Conservation (phyloP, 306 rosid species). For the Malus orientalis region DNA sequence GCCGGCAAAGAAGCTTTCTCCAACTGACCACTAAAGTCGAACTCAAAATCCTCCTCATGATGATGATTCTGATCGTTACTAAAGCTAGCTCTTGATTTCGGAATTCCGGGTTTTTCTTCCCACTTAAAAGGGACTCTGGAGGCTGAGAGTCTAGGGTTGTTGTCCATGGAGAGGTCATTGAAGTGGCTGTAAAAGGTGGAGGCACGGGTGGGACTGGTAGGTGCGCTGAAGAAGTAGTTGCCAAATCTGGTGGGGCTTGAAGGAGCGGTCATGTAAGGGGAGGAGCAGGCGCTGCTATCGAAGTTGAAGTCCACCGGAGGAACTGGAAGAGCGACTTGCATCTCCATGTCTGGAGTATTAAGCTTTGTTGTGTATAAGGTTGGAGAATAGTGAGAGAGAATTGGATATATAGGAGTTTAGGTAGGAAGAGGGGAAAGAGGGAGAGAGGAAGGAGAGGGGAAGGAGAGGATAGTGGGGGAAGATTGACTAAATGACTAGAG, state of each 20-base stretch:
- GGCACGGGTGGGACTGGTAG: constrained; percentile 63
- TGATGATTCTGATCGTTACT: neutral
- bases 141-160: constrained; percentile 3
- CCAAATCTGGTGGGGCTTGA: constrained; percentile 74
- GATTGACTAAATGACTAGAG: constrained; percentile 3
- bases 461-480: neutral
- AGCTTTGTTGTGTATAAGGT: neutral
- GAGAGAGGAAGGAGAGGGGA: constrained; percentile 9
- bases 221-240: constrained; percentile 69
- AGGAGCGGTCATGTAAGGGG: constrained; percentile 88
- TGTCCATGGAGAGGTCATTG: neutral
- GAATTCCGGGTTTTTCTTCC: constrained; percentile 58
- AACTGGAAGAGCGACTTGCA: constrained; percentile 14
- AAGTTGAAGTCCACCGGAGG: constrained; percentile 54
- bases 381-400: constrained; percentile 17
- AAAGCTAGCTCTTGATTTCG: constrained; percentile 20
- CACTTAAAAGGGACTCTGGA: constrained; percentile 47
- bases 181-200: constrained; percentile 30
- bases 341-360: constrained; percentile 8
- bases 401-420: constrained; percentile 13
- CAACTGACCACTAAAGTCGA: constrained; percentile 47
- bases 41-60: constrained; percentile 42
- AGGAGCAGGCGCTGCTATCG: constrained; percentile 58
- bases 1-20: constrained; percentile 42
- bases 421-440: neutral